Conservation (phyloP, 441 rosid species). For the Gossypium schwendimanii region DNA sequence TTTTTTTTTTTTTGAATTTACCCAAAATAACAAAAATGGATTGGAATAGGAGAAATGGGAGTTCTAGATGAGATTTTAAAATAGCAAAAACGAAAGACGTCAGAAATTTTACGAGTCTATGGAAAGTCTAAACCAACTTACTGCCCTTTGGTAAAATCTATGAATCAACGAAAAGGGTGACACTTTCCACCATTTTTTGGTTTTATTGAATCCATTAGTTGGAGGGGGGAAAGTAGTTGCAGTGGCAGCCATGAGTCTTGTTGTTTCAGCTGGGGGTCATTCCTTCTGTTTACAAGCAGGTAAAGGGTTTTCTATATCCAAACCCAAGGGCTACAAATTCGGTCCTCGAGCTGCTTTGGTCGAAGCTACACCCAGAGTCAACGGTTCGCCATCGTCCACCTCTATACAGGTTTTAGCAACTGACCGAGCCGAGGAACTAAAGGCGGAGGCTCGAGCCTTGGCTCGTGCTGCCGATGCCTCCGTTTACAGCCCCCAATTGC, state of each 20-base stretch:
- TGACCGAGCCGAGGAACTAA: conserved; percentile 63
- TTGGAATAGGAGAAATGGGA: no score
- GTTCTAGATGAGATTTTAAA: no score
- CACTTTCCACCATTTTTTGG: no score
- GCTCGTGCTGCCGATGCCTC: conserved; percentile 45
- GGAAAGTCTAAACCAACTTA: neutral
- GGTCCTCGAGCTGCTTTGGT: conserved; percentile 40
- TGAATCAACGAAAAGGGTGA: neutral
- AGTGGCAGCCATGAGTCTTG: conserved; percentile 12
- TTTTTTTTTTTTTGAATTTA: no score
- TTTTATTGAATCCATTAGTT: neutral
- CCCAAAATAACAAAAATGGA: no score
- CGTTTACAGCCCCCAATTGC: conserved; percentile 55
- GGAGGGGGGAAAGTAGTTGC: neutral
- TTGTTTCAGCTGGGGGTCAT: conserved; percentile 3
- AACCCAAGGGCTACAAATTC: neutral
- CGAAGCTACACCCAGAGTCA: conserved; percentile 31
- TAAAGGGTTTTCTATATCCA: conserved; percentile 2
- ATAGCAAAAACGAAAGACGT: no score
- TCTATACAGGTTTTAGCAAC: conserved; percentile 23
- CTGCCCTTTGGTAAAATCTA: neutral
- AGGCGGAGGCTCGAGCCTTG: conserved; percentile 64
- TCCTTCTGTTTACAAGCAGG: neutral
- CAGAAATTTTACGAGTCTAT: neutral
- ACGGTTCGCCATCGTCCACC: conserved; percentile 20